These are phyloP conservation scores for Dipteronia dyeriana DNA, from an alignment of 345 rosid genomes.

Conservation along the genomic window DNA sequence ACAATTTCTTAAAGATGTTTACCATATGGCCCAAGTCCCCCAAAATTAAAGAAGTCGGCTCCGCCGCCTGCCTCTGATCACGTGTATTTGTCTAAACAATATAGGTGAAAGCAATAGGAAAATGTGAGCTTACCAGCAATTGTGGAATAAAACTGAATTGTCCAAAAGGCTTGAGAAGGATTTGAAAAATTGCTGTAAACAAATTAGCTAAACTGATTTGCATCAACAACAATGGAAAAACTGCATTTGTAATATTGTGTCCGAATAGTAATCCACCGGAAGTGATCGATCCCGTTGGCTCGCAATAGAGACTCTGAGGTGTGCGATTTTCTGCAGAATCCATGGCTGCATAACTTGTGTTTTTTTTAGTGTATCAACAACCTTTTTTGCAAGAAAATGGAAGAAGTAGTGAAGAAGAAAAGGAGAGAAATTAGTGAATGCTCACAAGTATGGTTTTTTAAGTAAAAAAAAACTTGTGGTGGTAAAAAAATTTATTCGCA, in stretches of 20 bases:
- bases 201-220: conserved; percentile 31
- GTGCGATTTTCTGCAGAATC: too few relatives aligned
- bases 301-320: not conserved
- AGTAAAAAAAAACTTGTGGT: too few relatives aligned
- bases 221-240: conserved; percentile 29
- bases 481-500: not conserved
- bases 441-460: not conserved
- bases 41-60: too few relatives aligned
- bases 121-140: conserved; percentile 29
- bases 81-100: too few relatives aligned
- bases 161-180: conserved; percentile 37
- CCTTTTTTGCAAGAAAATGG: not conserved
- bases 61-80: too few relatives aligned
- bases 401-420: not conserved
- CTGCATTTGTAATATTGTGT: not conserved
- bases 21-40: too few relatives aligned
- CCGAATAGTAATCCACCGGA: not conserved
- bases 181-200: conserved; percentile 23
- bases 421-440: not conserved
- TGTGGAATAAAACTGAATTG: conserved; percentile 32
- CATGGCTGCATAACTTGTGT: not conserved
- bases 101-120: too few relatives aligned
- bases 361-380: too few relatives aligned
- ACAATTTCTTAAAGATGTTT: too few relatives aligned
- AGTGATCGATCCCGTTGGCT: not conserved